These are phyloP conservation scores for Iris macrosiphon DNA, from an alignment of 106 monocot genomes.

Conservation along the genomic window DNA sequence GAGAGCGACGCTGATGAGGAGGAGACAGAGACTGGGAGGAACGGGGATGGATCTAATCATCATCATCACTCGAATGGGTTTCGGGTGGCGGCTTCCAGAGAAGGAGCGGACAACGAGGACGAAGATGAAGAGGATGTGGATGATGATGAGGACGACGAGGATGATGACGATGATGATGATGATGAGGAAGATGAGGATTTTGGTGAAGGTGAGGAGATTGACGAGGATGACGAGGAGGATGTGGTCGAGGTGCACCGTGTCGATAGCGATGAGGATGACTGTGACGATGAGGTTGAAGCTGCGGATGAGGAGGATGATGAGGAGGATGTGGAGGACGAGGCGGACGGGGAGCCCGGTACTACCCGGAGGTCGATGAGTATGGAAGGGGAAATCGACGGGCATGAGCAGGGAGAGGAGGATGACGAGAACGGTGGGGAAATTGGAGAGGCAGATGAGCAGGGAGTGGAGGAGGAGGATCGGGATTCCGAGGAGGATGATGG, in stretches of 20 bases:
- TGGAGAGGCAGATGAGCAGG: conserved; percentile 11
- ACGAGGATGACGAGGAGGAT: conserved; percentile 58
- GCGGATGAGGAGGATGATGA: conserved; percentile 31
- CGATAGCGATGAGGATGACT: conserved; percentile 48
- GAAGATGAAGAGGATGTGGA: conserved; percentile 22
- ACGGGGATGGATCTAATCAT: conserved; percentile 12
- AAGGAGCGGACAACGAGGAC: conserved; percentile 5
- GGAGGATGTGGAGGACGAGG: conserved; percentile 28
- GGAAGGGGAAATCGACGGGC: conserved; percentile 75
- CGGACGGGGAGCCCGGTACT: conserved; percentile 1
- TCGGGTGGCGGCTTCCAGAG: conserved; percentile 27
- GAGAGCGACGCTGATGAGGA: conserved; percentile 84
- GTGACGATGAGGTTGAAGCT: conserved; percentile 28
- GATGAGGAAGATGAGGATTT: conserved; percentile 49
- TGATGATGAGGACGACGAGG: conserved; percentile 29
- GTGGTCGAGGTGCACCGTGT: conserved; percentile 55
- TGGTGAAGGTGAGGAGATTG: conserved; percentile 53
- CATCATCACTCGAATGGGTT: conserved; percentile 52
- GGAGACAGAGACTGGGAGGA: conserved; percentile 30
- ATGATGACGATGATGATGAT: conserved; percentile 38
- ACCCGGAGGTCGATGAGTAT: conserved; percentile 3
- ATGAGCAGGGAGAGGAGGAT: conserved; percentile 21
- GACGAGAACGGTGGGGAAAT: conserved; percentile 6
- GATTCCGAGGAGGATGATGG: conserved; percentile 22
- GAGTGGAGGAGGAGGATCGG: conserved; percentile 2